phyloP scores from a whole-genome alignment of 805 yeast species.

The Tetrapisispora iriomotensis region DNA sequence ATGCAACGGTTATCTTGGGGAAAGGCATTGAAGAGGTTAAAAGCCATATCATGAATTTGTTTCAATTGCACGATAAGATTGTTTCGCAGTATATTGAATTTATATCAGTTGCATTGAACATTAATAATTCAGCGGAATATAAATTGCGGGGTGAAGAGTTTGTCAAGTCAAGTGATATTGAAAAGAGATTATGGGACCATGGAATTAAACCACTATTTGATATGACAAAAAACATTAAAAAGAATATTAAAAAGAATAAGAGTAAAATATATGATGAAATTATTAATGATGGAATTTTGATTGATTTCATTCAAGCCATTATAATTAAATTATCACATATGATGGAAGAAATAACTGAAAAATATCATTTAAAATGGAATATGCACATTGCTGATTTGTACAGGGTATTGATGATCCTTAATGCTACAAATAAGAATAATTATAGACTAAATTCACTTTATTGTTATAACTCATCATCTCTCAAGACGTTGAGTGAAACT shows the following conservation, averaged over 20 bases:
- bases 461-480: not conserved
- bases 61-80: conserved; percentile 53
- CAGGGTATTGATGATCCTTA: not conserved
- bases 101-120: conserved; percentile 57
- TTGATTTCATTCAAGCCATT: not conserved
- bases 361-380: conserved; percentile 41
- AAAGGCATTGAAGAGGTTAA: not conserved
- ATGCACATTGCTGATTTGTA: conserved; percentile 79
- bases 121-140: conserved; percentile 47
- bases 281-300: conserved; percentile 40
- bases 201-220: conserved; percentile 74
- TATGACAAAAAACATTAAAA: conserved; percentile 60
- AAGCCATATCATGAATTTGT: conserved; percentile 12
- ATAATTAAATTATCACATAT: conserved; percentile 26
- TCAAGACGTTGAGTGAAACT: not conserved
- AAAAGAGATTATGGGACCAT: conserved; percentile 74
- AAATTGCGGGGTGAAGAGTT: conserved; percentile 50
- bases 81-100: conserved; percentile 66
- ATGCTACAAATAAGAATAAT: conserved; percentile 63
- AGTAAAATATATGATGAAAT: conserved; percentile 39
- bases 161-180: conserved; percentile 65
- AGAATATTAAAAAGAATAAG: not conserved
- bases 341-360: conserved; percentile 17
- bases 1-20: not conserved
- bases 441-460: conserved; percentile 63